phyloP scores from a whole-genome alignment of 2,329 filamentous ascomycete species.

The Cladophialophora immunda region DNA sequence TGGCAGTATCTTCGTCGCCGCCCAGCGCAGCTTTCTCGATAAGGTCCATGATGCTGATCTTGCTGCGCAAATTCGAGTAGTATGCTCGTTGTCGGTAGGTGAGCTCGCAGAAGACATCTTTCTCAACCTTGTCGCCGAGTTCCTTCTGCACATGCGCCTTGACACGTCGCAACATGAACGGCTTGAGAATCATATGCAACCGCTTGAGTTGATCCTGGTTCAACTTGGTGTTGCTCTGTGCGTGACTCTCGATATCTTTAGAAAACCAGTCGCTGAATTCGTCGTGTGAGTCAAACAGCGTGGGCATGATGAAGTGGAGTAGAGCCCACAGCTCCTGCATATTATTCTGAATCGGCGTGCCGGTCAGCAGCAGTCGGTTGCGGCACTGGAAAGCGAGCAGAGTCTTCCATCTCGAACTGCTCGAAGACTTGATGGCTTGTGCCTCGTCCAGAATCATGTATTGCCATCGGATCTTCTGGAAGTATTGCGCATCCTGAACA shows the following conservation, averaged over 20 bases:
- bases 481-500: conserved; percentile 94
- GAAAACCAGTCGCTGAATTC: conserved; percentile 64
- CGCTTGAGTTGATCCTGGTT: conserved; percentile 98
- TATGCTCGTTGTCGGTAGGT: conserved; percentile 95
- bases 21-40: conserved; percentile 96
- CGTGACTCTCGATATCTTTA: conserved; percentile 87
- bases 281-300: conserved; percentile 76
- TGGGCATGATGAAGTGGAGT: conserved; percentile 99
- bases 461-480: conserved; percentile 99
- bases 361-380: conserved; percentile 90
- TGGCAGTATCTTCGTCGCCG: conserved; percentile 93
- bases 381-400: conserved; percentile 93
- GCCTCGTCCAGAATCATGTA: conserved; percentile 99
- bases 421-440: conserved; percentile 97
- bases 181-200: conserved; percentile 98
- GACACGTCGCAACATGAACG: conserved; percentile 98
- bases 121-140: conserved; percentile 96
- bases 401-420: conserved; percentile 96
- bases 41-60: conserved; percentile 98
- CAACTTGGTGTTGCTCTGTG: conserved; percentile 98
- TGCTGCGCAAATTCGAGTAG: conserved; percentile 90
- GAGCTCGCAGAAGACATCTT: conserved; percentile 94
- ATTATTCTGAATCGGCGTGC: conserved; percentile 99
- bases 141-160: conserved; percentile 99
- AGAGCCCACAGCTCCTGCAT: conserved; percentile 99